Conservation (phyloP, 1,139 yeast genomes). For the Schizosaccharomyces versatilis region DNA sequence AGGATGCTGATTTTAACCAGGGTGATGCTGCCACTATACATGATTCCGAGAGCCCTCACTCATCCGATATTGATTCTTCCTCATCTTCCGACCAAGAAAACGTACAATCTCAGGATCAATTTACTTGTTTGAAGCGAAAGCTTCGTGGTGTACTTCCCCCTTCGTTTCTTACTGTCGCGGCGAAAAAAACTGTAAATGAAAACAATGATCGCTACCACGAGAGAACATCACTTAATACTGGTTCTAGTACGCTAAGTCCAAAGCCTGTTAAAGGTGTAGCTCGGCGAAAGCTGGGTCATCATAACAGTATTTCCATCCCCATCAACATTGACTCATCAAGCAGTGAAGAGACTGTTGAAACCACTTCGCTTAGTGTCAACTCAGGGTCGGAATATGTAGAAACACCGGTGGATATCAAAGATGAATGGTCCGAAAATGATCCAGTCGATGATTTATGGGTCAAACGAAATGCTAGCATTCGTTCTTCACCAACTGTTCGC, state of each 20-base stretch:
- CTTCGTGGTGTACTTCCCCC: constrained; percentile 14
- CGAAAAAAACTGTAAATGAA: neutral
- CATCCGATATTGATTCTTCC: neutral
- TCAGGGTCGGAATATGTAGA: too few relatives aligned
- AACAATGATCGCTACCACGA: neutral
- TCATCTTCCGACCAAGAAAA: neutral
- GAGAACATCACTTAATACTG: neutral
- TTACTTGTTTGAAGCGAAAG: constrained; percentile 7
- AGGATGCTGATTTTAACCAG: neutral
- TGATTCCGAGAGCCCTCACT: neutral
- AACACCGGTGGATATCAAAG: too few relatives aligned
- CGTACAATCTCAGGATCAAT: neutral
- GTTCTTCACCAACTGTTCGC: too few relatives aligned
- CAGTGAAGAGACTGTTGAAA: too few relatives aligned
- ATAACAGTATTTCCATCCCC: neutral
- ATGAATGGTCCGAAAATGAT: too few relatives aligned
- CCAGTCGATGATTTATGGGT: too few relatives aligned
- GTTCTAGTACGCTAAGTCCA: neutral
- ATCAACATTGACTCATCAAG: neutral
- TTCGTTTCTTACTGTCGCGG: constrained; percentile 13
- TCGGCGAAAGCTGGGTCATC: constrained; percentile 9
- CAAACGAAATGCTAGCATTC: too few relatives aligned
- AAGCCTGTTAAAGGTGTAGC: constrained; percentile 10
- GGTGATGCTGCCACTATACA: neutral
- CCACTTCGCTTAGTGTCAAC: too few relatives aligned